Evolutionary conservation across 2,329 filamentous ascomycete species (phyloP), one percentile per base, ranked within the genome.

Genomic region (Cephalotrichum gorgonifer): DNA sequence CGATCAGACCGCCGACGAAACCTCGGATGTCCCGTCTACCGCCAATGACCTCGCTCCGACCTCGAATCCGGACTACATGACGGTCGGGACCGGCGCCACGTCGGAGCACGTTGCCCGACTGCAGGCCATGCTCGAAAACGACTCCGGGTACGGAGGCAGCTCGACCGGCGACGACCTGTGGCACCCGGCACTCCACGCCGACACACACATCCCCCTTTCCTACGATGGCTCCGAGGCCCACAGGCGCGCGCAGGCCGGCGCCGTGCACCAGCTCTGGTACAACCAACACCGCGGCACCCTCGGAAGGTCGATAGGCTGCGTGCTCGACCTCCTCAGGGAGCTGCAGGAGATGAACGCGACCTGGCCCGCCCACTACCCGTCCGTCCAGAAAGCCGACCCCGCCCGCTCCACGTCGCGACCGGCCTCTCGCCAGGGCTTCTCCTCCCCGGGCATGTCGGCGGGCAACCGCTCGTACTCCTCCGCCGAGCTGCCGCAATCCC

Each of bases 301-400:
- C n/a, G 88, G 81, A 41, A 85, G 90, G 52, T 86, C 89, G 14
- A 96, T 98, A 61, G 86, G 83, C 60, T 81, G 83, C 56, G 91
- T 90, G 8, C 80, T 96, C 51, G 88, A 96, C 52, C 80, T 88
- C 2, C 70, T 98, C 55, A 84, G 85, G 63, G 81, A 80, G 52
- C 76, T 98, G 50, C 90, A 95, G 65, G 78, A 90, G 54, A 93
- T 88, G 76, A 98, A 98, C 60, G 72, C 84, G 14, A 79, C 83
- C 60, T 97, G 93, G 93, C 93, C 93, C 1, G 91, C 90, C 28
- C 87, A 94, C 62, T 98, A 98, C 63, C 93, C 93, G 48, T 88
- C 90, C 2, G 83, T 91, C 3, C 83, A 88, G 61, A 74, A 81
- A 54, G 62, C 78, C 30, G 74, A 78, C 47, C 35, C 35, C n/a